Percentiles rank a stretch among this genome's conserved stretches.
These are phyloP conservation scores for Royoungia palumana DNA, from an alignment of 768 basidiomycete genomes.

Conservation along the genomic window DNA sequence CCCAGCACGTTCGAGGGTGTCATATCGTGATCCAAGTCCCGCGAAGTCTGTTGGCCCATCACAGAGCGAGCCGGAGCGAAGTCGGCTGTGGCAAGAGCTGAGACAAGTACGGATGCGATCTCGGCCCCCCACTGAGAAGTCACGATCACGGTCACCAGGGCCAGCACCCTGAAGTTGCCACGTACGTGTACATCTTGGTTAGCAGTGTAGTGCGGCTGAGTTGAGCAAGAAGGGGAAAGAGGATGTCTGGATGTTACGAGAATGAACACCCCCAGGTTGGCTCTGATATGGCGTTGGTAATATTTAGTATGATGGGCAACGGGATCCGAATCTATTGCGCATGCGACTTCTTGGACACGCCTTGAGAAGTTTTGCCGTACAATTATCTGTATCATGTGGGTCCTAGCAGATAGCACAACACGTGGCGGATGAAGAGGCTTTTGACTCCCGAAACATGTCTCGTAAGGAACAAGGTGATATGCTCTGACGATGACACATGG, in stretches of 20 bases:
- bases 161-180: constrained; percentile 33
- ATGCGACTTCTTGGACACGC: constrained; percentile 15
- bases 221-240: constrained; percentile 5
- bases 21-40: constrained; percentile 29
- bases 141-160: constrained; percentile 38
- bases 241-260: constrained; percentile 11
- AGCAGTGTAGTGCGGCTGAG: constrained; percentile 10
- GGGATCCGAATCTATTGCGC: constrained; percentile 17
- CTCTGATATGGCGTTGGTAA: constrained; percentile 4
- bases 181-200: constrained; percentile 8
- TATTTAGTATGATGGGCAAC: constrained; percentile 12
- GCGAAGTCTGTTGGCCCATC: constrained; percentile 25
- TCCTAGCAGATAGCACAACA: neutral
- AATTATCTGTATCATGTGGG: neutral
- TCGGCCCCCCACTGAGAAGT: constrained; percentile 42
- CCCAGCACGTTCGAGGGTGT: constrained; percentile 34
- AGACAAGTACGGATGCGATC: constrained; percentile 47
- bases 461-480: neutral
- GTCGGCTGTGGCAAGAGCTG: constrained; percentile 55
- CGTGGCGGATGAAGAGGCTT: constrained; percentile 10
- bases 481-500: constrained; percentile 13
- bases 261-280: neutral
- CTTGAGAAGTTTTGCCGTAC: constrained; percentile 9
- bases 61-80: constrained; percentile 38
- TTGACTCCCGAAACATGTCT: too few species aligned